These are phyloP conservation scores for Tilletiopsis washingtonensis DNA, from an alignment of 1,284 basidiomycete species.

Conservation along the genomic window DNA sequence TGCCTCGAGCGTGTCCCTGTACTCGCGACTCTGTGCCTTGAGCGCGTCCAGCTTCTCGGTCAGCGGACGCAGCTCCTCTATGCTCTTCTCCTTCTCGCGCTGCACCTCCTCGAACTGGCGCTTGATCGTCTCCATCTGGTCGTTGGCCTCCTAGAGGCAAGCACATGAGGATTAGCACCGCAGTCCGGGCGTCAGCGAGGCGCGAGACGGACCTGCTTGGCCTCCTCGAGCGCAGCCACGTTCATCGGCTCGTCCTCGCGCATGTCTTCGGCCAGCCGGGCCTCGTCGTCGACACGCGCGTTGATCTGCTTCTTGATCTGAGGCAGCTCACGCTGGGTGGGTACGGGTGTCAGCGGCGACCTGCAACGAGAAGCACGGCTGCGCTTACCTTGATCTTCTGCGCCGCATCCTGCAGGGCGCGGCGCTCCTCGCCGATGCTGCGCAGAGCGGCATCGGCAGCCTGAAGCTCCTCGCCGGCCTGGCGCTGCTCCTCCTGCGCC, in stretches of 20 bases:
- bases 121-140: background rate
- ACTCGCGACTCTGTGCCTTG: constrained; percentile 39
- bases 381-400: constrained; percentile 9
- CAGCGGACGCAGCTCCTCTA: constrained; percentile 9
- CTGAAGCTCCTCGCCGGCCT: constrained; percentile 7
- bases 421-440: constrained; percentile 3
- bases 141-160: constrained; percentile 1
- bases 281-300: constrained; percentile 2
- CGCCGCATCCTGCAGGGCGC: constrained; percentile 9
- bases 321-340: constrained; percentile 2
- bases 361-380: too few species aligned
- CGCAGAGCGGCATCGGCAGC: constrained; percentile 7
- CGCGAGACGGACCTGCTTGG: constrained; percentile 34
- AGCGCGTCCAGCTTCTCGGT: constrained; percentile 21
- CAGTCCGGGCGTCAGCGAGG: too few species aligned
- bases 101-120: constrained; percentile 7
- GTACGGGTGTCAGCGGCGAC: background rate
- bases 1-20: constrained; percentile 49
- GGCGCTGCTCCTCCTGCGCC: constrained; percentile 14
- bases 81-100: constrained; percentile 51
- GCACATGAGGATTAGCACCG: too few species aligned
- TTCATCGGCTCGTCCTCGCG: constrained; percentile 67
- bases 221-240: constrained; percentile 59
- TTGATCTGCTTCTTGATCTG: background rate
- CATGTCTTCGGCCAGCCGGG: constrained; percentile 48